A percentile compares a stretch with the other conserved stretches of the same genome.
Conservation (phyloP, 2,329 filamentous ascomycete species). For the Pseudocercospora macadamiae region DNA sequence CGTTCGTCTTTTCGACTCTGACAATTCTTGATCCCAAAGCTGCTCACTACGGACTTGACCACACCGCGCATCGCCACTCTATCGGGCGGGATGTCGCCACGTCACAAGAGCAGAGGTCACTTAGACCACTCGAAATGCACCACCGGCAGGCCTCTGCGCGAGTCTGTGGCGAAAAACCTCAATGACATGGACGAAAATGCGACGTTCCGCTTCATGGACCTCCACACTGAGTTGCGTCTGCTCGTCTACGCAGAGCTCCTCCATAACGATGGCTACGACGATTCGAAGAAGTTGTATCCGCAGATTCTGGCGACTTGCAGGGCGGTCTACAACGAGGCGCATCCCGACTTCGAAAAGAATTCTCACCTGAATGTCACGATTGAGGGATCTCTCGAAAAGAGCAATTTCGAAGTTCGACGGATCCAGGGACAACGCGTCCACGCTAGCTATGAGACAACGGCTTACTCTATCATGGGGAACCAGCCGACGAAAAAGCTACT, state of each 20-base stretch:
- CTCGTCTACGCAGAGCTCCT: slow-evolving; percentile 12
- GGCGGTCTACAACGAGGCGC: slow-evolving; percentile 5
- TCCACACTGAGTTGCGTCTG: slow-evolving; percentile 14
- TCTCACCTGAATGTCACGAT: background rate
- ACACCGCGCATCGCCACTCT: too few species aligned
- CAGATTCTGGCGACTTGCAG: slow-evolving; percentile 5
- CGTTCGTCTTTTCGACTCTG: too few species aligned
- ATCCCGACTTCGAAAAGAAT: background rate
- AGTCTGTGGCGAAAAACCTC: too few species aligned
- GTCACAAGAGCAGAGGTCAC: too few species aligned
- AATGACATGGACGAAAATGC: background rate
- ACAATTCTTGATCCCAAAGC: too few species aligned
- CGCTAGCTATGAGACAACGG: background rate
- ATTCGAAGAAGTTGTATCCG: background rate
- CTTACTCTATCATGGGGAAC: too few species aligned
- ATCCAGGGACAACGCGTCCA: background rate
- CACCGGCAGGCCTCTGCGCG: too few species aligned
- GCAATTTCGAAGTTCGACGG: background rate
- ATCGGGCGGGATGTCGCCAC: too few species aligned
- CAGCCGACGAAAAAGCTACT: too few species aligned
- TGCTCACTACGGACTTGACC: too few species aligned
- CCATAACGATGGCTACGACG: background rate
- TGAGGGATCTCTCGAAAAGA: too few species aligned
- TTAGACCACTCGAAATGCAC: too few species aligned
- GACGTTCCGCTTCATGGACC: slow-evolving; percentile 19